Percentiles rank a stretch among this genome's conserved stretches.
phyloP scores from a whole-genome alignment of 257 asterid species.

The Solanum sitiens region DNA sequence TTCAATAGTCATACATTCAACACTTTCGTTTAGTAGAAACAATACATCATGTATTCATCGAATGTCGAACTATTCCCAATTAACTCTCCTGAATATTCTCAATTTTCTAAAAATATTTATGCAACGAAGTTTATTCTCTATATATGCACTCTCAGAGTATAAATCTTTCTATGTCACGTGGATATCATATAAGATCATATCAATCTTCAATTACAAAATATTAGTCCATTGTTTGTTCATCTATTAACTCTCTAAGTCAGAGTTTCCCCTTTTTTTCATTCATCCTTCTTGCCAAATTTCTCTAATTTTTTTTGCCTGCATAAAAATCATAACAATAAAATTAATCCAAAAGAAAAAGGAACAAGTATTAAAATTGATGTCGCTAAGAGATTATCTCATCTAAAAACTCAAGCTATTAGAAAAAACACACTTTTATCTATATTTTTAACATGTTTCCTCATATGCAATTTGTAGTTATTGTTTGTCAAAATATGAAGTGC shows the following conservation, averaged over 20 bases:
- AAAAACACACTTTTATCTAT: not conserved
- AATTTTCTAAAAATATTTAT: not conserved
- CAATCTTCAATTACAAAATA: not conserved
- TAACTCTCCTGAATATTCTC: not conserved
- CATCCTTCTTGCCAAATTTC: not conserved
- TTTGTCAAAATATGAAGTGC: too few species aligned
- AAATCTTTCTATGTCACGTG: too few species aligned
- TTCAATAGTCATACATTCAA: too few species aligned
- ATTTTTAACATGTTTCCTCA: not conserved
- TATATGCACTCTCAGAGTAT: too few species aligned
- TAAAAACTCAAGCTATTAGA: not conserved
- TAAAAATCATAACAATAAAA: not conserved
- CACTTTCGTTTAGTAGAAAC: too few species aligned
- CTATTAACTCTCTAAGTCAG: not conserved
- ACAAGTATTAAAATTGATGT: too few species aligned
- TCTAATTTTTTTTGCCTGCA: not conserved
- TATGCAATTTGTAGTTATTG: too few species aligned
- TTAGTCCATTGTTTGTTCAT: not conserved
- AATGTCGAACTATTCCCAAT: not conserved
- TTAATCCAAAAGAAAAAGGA: not conserved
- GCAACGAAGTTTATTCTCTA: not conserved
- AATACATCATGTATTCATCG: too few species aligned
- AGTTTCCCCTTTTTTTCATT: not conserved
- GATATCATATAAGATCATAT: too few species aligned
- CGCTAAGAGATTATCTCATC: too few species aligned